Conservation (phyloP, 805 yeast genomes). For the Zygosaccharomyces kombuchaensis region DNA sequence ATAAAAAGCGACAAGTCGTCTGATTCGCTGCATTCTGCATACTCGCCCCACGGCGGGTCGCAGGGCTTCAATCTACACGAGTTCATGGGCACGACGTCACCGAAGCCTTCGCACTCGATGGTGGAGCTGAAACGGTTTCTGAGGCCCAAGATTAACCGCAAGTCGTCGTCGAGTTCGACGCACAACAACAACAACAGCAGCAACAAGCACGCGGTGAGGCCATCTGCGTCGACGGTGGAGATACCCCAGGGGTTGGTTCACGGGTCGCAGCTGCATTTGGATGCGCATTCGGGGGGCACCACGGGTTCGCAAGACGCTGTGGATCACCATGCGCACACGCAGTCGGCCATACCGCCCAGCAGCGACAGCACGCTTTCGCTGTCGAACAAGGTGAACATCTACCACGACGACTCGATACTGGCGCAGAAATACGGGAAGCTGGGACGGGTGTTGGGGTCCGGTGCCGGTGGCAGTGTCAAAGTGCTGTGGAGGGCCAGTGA, state of each 20-base stretch:
- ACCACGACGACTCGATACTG: conserved; percentile 49
- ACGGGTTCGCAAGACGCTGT: background rate
- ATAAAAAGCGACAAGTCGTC: conserved; percentile 29
- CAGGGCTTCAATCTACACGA: conserved; percentile 7
- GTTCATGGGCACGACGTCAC: conserved; percentile 16
- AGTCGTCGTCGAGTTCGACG: conserved; percentile 16
- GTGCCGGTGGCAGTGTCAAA: conserved; percentile 87
- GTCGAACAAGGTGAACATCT: conserved; percentile 37
- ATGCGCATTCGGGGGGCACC: background rate
- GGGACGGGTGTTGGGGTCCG: conserved; percentile 74
- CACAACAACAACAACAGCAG: background rate
- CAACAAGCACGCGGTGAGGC: background rate
- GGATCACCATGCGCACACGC: conserved; percentile 31
- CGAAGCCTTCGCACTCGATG: conserved; percentile 46
- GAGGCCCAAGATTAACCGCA: conserved; percentile 43
- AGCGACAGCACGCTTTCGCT: conserved; percentile 33
- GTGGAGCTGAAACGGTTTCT: conserved; percentile 69
- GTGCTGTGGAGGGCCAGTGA: conserved; percentile 64
- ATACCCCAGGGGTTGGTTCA: conserved; percentile 1
- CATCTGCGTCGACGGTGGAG: conserved; percentile 2
- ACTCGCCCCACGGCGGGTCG: conserved; percentile 8
- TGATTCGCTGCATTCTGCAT: conserved; percentile 22
- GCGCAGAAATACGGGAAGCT: conserved; percentile 64
- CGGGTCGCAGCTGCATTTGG: background rate
- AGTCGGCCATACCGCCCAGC: conserved; percentile 37